Conservation (phyloP, 164 flowering plant genomes). For the Stephania japonica region DNA sequence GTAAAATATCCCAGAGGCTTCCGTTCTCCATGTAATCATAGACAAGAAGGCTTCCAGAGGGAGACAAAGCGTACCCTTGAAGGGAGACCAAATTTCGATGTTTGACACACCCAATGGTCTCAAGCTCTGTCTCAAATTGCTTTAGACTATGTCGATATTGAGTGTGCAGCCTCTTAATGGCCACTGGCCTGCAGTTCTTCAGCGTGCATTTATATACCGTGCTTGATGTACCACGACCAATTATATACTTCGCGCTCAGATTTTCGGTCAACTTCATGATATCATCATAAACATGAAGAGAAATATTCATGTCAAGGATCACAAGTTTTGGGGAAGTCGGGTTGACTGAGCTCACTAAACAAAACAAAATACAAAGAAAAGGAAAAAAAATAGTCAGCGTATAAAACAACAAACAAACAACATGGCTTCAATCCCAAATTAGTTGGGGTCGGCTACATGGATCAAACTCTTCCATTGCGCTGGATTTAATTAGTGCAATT, state of each 20-base stretch:
- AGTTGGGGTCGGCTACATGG: no score
- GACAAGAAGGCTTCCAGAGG: conserved; percentile 82
- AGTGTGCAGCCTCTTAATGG: conserved; percentile 80
- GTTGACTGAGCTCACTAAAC: conserved; percentile 30
- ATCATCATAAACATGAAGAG: conserved; percentile 93
- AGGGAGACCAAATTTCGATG: conserved; percentile 94
- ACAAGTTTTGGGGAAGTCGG: conserved; percentile 84
- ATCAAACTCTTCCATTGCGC: no score
- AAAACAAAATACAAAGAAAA: neutral
- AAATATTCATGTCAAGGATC: conserved; percentile 97
- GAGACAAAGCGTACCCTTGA: conserved; percentile 87
- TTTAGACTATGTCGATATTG: conserved; percentile 72
- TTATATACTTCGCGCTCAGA: conserved; percentile 83
- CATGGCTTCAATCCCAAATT: no score
- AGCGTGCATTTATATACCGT: conserved; percentile 93
- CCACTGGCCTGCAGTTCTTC: conserved; percentile 91
- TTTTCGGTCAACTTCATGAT: conserved; percentile 99
- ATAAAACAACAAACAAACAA: no score
- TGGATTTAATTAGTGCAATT: no score
- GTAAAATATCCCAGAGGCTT: conserved; percentile 95
- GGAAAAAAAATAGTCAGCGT: neutral
- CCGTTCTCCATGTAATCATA: conserved; percentile 99
- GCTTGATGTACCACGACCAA: conserved; percentile 96
- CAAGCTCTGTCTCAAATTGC: conserved; percentile 95
- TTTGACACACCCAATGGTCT: conserved; percentile 85